Conservation (phyloP, 805 yeast species). For the Lipomyces chichibuensis region DNA sequence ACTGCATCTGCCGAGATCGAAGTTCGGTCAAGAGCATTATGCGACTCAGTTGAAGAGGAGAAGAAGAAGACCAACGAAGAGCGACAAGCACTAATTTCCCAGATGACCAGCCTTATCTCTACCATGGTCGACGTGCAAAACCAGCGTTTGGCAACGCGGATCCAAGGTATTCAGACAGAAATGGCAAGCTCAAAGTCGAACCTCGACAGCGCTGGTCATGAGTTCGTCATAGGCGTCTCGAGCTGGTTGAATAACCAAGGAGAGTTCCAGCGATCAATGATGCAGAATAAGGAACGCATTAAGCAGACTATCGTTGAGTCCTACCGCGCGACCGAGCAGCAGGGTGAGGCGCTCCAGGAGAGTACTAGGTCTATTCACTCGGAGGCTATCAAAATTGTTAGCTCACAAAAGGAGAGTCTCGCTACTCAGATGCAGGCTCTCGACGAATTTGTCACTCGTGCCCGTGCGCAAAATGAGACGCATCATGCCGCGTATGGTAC, state of each 20-base stretch:
- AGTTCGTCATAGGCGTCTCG: slow-evolving; percentile 26
- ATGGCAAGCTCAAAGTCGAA: slow-evolving; percentile 10
- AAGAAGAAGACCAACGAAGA: slow-evolving; percentile 22
- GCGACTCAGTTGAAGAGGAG: slow-evolving; percentile 21
- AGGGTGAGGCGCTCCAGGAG: slow-evolving; percentile 28
- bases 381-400: slow-evolving; percentile 29
- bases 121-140: slow-evolving; percentile 19
- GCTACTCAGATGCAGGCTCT: slow-evolving; percentile 31
- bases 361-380: slow-evolving; percentile 29
- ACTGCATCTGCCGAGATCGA: slow-evolving; percentile 19
- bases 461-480: slow-evolving; percentile 33
- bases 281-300: slow-evolving; percentile 28
- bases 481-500: slow-evolving; percentile 22
- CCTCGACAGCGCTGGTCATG: slow-evolving; percentile 23
- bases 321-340: slow-evolving; percentile 25
- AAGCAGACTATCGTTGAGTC: slow-evolving; percentile 33
- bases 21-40: slow-evolving; percentile 5
- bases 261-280: slow-evolving; percentile 24
- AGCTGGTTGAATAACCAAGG: slow-evolving; percentile 26
- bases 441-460: slow-evolving; percentile 31
- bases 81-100: slow-evolving; percentile 17
- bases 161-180: slow-evolving; percentile 5
- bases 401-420: slow-evolving; percentile 30
- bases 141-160: slow-evolving; percentile 17
- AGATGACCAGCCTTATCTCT: slow-evolving; percentile 19